Evolutionary conservation across 148 eudicot species (phyloP), one percentile per base, ranked within the genome.

Genomic region (Silene uniflora): DNA sequence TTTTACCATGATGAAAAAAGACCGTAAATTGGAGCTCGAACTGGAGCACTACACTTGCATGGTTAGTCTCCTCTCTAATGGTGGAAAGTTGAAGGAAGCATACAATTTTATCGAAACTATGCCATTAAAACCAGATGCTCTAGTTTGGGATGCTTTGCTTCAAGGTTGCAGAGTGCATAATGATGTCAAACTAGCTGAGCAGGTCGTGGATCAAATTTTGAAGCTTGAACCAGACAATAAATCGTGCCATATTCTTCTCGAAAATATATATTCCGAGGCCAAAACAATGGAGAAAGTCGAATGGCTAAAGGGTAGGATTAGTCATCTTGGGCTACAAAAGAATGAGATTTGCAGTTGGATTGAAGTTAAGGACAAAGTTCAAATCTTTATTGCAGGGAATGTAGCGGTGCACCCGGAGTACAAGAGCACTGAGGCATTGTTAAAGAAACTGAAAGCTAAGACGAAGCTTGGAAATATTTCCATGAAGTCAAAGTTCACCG

Each of bases 11-110:
- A 88, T 90, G 95, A 71, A 66, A 21, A 81, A 81, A 39, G 83
- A 83, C 29, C 81, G 71, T 82, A 83, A 79, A 25, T 87, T 87
- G 23, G 84, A 84, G 77, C 89, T 86, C 65, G 83, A 78, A 55
- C 67, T 85, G 83, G 91, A 90, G 82, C 91, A 90, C 66, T 90
- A 87, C 79, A 72, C 75, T 79, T 88, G 91, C 81, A 87, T 90
- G 87, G 91, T 88, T 19, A 84, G 84, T 85, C 87, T 90, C 67
- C 86, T 90, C 49, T 81, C 90, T 32, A 83, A 87, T 68, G 85
- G 85, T 14, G 95, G 91, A 74, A 84, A 78, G 79, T 75, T 90
- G 75, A 73, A 67, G 49, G 83, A 88, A 46, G 91, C 90, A 13
- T 87, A 90, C 65, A 79, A 25, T 54, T 84, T 86, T 69, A 80